Base-by-base conservation (phyloP, 257 asterid species). In the Datura wrightii region DNA sequence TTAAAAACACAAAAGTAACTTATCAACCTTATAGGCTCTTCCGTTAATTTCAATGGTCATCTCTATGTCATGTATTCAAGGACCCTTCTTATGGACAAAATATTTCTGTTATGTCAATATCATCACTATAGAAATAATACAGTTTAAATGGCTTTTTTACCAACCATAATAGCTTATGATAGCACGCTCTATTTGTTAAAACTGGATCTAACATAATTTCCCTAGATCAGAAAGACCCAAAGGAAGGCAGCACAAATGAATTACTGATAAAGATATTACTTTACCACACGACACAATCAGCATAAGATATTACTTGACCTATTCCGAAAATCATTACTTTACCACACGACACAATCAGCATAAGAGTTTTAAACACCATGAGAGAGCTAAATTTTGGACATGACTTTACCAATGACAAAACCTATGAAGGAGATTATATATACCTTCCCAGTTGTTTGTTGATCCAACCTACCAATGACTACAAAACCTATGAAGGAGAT, bases 381-480 rank as follows among this genome's bases (percentile, higher is more conserved):
- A 74, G 81, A 74, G 41, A 74, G 44, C 60, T 13, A 76, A 74
- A 36, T 76, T 74, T 76, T 48, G 81, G 81, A 76, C n/a, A 74
- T 11, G 13, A 76, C 63, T 76, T 50, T 63, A 50, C 62, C 82
- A 76, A 76, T 1, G 31, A 24, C 0, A 24, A 24, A 24, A 24
- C 31, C 31, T 24, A 0, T 24, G 31, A 24, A 24, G 31, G 31
- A 24, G 31, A 24, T 24, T 24, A 24, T 24, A 24, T 24, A 0
- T 24, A 24, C 31, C 31, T 24, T 1, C 31, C 31, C 31, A 24
- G 31, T 24, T 24, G 31, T 24, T 24, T 24, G 0, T 0, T 24
- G 31, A 24, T 24, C 31, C 31, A 24, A 24, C 31, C 31, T 24
- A 24, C 31, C 31, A 52, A 52, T 52, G 2, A 76, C 46, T 15